phyloP scores from a whole-genome alignment of 129 eudicot genomes.

The Tanacetum coccineum region DNA sequence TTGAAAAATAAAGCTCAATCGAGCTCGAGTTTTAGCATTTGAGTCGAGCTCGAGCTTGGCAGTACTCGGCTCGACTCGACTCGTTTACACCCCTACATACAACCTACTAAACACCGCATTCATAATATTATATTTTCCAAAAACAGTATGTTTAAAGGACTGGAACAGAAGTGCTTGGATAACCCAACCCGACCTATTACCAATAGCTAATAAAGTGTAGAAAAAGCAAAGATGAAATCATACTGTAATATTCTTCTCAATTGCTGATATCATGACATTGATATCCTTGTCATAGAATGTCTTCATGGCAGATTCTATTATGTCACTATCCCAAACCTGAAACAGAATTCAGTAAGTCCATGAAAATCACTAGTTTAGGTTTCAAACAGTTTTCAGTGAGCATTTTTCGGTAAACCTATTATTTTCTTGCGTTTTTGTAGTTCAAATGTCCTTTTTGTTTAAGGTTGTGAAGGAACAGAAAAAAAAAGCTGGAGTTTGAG shows the following conservation, averaged over 20 bases:
- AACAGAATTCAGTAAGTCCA: conserved; percentile 15
- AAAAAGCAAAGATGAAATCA: conserved; percentile 23
- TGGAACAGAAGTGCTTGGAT: not conserved
- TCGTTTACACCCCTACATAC: too few relatives aligned
- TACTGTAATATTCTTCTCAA: conserved; percentile 86
- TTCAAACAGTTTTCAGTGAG: conserved; percentile 13
- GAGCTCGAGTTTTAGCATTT: too few relatives aligned
- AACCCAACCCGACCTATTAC: not conserved
- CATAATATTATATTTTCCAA: too few relatives aligned
- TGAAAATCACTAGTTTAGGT: not conserved
- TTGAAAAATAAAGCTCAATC: too few relatives aligned
- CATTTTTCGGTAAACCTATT: not conserved
- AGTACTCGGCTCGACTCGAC: too few relatives aligned
- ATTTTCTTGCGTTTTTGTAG: conserved; percentile 5
- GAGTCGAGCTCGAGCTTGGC: too few relatives aligned
- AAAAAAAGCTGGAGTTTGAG: conserved; percentile 1
- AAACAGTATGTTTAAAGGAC: not conserved
- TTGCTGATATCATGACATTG: conserved; percentile 58
- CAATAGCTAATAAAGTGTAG: not conserved
- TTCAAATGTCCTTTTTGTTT: not conserved
- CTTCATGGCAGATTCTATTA: conserved; percentile 92
- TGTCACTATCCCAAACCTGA: conserved; percentile 95
- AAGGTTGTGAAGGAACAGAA: conserved; percentile 6
- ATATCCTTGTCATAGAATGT: conserved; percentile 64
- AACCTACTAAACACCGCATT: too few relatives aligned